Conservation (phyloP, 1,284 basidiomycete species). For the Leccinum colubrinum region DNA sequence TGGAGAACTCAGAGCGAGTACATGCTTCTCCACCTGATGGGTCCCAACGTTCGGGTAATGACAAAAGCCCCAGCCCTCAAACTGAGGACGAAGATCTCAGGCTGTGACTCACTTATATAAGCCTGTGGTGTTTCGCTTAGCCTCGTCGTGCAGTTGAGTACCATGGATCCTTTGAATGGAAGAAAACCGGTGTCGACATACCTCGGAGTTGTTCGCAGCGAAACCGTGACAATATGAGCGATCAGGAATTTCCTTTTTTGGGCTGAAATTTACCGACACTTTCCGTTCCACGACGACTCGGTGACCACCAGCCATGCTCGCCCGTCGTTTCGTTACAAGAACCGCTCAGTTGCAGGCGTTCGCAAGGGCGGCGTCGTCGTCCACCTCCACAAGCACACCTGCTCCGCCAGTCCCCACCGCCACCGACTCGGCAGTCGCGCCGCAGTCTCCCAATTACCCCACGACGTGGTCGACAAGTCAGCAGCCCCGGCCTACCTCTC, state of each 20-base stretch:
- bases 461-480: conserved; percentile 80
- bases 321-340: conserved; percentile 35
- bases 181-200: no score
- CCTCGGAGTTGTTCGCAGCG: no score
- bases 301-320: conserved; percentile 33
- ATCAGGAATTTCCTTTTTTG: conserved; percentile 18
- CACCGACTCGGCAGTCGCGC: conserved; percentile 37
- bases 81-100: no score
- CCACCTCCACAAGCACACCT: conserved; percentile 26
- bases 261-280: background rate
- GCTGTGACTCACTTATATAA: no score
- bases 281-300: background rate
- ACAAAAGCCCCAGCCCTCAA: no score
- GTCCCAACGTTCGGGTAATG: no score
- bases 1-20: no score
- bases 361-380: conserved; percentile 31
- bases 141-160: no score
- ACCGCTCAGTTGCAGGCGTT: conserved; percentile 26
- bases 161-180: no score
- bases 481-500: conserved; percentile 52
- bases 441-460: conserved; percentile 80
- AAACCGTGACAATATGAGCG: no score
- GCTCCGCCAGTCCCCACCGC: conserved; percentile 32
- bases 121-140: no score
- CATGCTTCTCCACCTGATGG: no score